Conservation (phyloP, 768 basidiomycete species). For the Hygrophoropsis aurantiaca region DNA sequence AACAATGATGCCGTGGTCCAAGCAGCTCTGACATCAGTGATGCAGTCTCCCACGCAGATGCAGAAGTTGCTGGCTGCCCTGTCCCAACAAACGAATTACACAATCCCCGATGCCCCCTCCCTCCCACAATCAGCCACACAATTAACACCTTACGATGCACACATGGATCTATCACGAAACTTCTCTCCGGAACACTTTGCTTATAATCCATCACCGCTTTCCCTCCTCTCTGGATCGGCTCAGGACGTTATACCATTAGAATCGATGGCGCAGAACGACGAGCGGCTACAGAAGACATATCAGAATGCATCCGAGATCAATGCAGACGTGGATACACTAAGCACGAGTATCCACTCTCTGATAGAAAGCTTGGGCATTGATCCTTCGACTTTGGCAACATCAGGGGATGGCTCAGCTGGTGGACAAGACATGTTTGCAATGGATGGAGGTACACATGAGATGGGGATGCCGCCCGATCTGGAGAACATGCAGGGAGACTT, state of each 20-base stretch:
- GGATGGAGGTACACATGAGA: background rate
- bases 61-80: slow-evolving; percentile 56
- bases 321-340: slow-evolving; percentile 69
- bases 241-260: slow-evolving; percentile 29
- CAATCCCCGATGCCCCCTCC: slow-evolving; percentile 14
- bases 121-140: slow-evolving; percentile 21
- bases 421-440: slow-evolving; percentile 20
- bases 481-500: slow-evolving; percentile 24
- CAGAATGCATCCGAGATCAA: slow-evolving; percentile 63
- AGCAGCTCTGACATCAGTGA: slow-evolving; percentile 49
- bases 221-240: slow-evolving; percentile 27
- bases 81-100: slow-evolving; percentile 21
- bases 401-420: background rate
- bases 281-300: slow-evolving; percentile 56
- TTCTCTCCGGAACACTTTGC: slow-evolving; percentile 21
- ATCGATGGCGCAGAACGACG: slow-evolving; percentile 35
- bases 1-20: slow-evolving; percentile 50
- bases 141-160: slow-evolving; percentile 26
- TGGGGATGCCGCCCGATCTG: too few species aligned
- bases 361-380: slow-evolving; percentile 73
- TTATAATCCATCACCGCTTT: slow-evolving; percentile 20
- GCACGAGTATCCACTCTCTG: slow-evolving; percentile 66
- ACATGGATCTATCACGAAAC: slow-evolving; percentile 18
- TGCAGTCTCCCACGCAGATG: slow-evolving; percentile 51
- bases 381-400: slow-evolving; percentile 26